A percentile compares a stretch with the other conserved stretches of the same genome.
Conservation (phyloP, 306 rosid species). For the Styphnolobium japonicum region DNA sequence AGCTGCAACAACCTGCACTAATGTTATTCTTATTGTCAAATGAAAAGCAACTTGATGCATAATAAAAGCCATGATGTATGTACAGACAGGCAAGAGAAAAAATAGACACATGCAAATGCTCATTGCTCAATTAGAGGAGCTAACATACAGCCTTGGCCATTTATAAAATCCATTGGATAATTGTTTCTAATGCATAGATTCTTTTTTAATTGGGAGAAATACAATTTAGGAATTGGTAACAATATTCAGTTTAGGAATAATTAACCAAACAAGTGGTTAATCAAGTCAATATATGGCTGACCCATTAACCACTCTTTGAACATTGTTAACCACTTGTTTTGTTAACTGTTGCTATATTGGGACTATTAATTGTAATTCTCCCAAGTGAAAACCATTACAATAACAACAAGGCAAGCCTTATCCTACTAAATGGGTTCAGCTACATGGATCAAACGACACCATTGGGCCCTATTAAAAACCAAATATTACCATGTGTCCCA, state of each 20-base stretch:
- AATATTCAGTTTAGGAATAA: background rate
- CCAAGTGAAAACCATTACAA: background rate
- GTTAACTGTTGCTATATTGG: background rate
- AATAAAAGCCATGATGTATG: background rate
- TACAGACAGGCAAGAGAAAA: background rate
- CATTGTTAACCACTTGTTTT: background rate
- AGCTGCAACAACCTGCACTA: constrained; percentile 81
- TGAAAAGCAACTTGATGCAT: constrained; percentile 1
- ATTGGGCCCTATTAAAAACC: no score
- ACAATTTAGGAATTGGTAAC: background rate
- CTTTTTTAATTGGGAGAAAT: background rate
- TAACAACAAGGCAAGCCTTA: background rate
- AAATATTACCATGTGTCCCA: no score
- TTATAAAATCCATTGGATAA: no score
- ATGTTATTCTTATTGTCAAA: constrained; percentile 11
- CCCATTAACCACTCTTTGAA: background rate
- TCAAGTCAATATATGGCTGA: background rate
- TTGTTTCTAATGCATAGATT: background rate
- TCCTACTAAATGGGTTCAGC: no score
- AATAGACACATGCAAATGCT: background rate
- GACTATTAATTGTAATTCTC: background rate
- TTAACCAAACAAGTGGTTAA: background rate
- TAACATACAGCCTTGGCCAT: constrained; percentile 4
- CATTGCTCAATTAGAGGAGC: background rate
- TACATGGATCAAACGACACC: no score